These are phyloP conservation scores for Albizia julibrissin DNA, from an alignment of 306 rosid genomes.

Conservation along the genomic window DNA sequence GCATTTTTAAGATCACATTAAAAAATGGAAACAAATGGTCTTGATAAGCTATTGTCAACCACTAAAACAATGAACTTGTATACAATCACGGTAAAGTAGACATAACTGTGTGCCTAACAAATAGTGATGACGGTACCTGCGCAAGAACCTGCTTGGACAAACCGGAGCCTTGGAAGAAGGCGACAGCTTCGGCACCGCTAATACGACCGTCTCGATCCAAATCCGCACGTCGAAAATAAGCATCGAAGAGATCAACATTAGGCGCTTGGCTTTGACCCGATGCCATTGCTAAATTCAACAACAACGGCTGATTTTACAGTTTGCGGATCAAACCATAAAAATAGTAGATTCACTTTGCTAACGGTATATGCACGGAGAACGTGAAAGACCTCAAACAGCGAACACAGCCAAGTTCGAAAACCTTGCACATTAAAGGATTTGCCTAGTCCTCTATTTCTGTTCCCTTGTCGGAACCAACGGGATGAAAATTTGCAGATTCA, in stretches of 20 bases:
- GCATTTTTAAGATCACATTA: not conserved
- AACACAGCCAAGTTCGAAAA: slow-evolving; percentile 29
- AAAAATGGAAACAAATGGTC: not conserved
- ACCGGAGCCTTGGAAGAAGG: slow-evolving; percentile 94
- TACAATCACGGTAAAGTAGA: slow-evolving; percentile 9
- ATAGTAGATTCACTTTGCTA: slow-evolving; percentile 10
- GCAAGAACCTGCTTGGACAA: slow-evolving; percentile 85
- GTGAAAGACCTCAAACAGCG: slow-evolving; percentile 4
- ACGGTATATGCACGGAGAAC: not conserved
- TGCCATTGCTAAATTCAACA: slow-evolving; percentile 61
- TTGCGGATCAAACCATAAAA: slow-evolving; percentile 58
- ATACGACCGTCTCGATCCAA: slow-evolving; percentile 97
- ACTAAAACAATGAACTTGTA: slow-evolving; percentile 28
- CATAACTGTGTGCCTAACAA: not conserved
- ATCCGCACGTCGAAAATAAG: slow-evolving; percentile 92
- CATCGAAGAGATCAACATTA: slow-evolving; percentile 96
- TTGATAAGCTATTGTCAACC: slow-evolving; percentile 9
- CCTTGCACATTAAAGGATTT: slow-evolving; percentile 24
- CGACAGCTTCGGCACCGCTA: slow-evolving; percentile 90
- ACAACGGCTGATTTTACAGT: slow-evolving; percentile 27
- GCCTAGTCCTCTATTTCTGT: slow-evolving; percentile 4
- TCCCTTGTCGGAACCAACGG: not conserved
- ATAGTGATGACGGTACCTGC: slow-evolving; percentile 51
- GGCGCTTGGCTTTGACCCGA: slow-evolving; percentile 63
- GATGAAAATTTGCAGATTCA: slow-evolving; percentile 11